Evolutionary conservation across 2,329 filamentous ascomycete species (phyloP), one percentile per base, ranked within the genome.

Genomic region (Xylaria sp.): DNA sequence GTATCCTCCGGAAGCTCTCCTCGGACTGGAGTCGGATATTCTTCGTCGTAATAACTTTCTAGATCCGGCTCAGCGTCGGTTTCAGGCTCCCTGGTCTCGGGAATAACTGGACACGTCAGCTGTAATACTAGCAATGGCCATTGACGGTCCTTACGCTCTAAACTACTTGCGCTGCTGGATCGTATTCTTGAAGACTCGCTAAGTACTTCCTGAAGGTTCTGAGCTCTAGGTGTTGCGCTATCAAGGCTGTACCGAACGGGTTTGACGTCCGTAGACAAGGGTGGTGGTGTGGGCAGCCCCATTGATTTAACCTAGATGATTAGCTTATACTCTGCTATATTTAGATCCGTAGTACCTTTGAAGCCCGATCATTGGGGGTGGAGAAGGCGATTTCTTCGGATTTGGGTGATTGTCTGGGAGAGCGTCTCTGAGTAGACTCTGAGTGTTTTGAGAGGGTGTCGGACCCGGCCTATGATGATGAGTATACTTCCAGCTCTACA

Each of bases 221-320:
- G 93, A 2, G 94, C 94, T 72, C 90, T 89, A 9, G 94, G 94
- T 1, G 94, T 97, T 50, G 90, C 86, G 71, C 85, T 86, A 61
- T 93, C 90, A 36, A 89, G 76, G 74, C 87, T 90, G 76, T 91
- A 93, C 60, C 84, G 81, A 20, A 85, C 82, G 50, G 87, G 89
- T 63, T 89, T 87, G 27, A 97, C 84, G 72, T 92, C 86, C 27
- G 94, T 97, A 33, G 91, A 90, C 51, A 97, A 87, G 3, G 89
- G 89, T 39, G 92, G 91, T 0, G 92, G 90, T 45, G 85, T 84
- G 57, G 86, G 86, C n/a, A 83, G 79, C 49, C 77, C 81, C 56
- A 78, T 73, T 58, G 77, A 77, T 66, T 77, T 77, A 36, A 71
- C 63, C 77, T 79, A 49, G 27, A 51, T 25, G 15, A 63, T 74